Conservation (phyloP, 352 stramenopile species). For the Globisporangium cystogenes region DNA sequence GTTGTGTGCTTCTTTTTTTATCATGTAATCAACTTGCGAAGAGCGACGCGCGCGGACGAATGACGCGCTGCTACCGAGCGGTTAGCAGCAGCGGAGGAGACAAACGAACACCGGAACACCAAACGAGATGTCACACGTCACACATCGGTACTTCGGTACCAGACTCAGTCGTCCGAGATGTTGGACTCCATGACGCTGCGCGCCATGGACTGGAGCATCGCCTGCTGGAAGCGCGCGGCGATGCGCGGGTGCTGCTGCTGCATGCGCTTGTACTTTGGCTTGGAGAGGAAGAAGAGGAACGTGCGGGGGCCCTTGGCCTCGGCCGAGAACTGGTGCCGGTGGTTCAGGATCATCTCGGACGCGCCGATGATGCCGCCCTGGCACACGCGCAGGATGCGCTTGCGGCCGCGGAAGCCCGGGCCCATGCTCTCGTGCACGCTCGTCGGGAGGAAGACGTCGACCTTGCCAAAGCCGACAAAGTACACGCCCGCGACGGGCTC, state of each 20-base stretch:
- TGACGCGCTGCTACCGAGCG: background rate
- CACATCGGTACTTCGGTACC: too few species aligned
- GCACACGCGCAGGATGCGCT: constrained; percentile 78
- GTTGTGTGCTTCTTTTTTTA: constrained; percentile 22
- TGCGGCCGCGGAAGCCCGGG: constrained; percentile 67
- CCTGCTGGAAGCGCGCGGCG: constrained; percentile 74
- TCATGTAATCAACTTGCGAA: constrained; percentile 26
- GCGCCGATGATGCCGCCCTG: constrained; percentile 75
- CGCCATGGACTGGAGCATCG: constrained; percentile 83
- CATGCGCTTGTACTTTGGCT: constrained; percentile 63
- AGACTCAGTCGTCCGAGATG: constrained; percentile 65
- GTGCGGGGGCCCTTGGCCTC: constrained; percentile 48
- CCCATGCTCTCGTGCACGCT: constrained; percentile 76
- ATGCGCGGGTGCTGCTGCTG: constrained; percentile 57
- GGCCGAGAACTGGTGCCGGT: constrained; percentile 77
- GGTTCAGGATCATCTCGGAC: constrained; percentile 76
- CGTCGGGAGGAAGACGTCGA: constrained; percentile 82
- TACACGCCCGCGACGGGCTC: constrained; percentile 59
- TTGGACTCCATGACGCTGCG: constrained; percentile 83
- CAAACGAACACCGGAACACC: too few species aligned
- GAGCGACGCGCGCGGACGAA: background rate
- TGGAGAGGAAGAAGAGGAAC: constrained; percentile 82
- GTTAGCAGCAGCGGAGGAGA: too few species aligned
- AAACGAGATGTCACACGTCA: too few species aligned
- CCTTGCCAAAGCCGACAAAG: constrained; percentile 81